Percentiles rank a stretch among this genome's conserved stretches.
Evolutionary conservation across 1,284 basidiomycete genomes (phyloP).

Genomic region (Baeospora myosura): DNA sequence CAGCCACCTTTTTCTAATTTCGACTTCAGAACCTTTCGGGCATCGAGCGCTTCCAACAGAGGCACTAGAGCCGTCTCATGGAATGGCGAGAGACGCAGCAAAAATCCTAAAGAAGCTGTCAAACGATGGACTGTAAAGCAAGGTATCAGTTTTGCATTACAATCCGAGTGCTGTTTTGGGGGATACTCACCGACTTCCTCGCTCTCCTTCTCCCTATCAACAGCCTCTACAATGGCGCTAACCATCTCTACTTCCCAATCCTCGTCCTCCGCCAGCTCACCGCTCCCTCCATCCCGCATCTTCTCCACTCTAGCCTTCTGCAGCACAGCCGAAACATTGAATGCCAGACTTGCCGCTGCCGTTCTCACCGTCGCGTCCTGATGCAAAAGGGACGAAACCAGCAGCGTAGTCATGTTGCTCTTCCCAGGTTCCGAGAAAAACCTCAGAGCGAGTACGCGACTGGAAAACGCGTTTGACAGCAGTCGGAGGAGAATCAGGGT

Average conservation of each 20-base stretch:
- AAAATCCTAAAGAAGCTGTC: constrained; percentile 65
- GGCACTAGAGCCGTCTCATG: constrained; percentile 45
- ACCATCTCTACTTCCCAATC: constrained; percentile 83
- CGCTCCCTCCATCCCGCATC: constrained; percentile 30
- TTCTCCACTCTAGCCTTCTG: constrained; percentile 52
- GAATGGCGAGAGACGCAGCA: constrained; percentile 63
- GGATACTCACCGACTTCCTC: constrained; percentile 71
- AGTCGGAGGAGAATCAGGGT: constrained; percentile 68
- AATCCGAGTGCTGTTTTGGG: neutral
- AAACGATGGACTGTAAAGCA: constrained; percentile 58
- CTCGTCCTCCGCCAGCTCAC: constrained; percentile 46
- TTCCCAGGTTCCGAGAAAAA: constrained; percentile 36
- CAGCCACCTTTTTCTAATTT: constrained; percentile 47
- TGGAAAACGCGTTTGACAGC: constrained; percentile 67
- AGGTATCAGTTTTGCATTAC: neutral
- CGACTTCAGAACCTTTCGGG: constrained; percentile 40
- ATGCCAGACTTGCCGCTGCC: constrained; percentile 75
- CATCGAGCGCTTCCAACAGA: constrained; percentile 68
- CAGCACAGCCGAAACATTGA: constrained; percentile 63
- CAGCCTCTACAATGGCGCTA: constrained; percentile 70
- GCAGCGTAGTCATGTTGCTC: constrained; percentile 35
- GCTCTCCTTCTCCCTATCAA: constrained; percentile 59
- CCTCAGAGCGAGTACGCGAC: constrained; percentile 41
- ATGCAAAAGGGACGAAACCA: constrained; percentile 66
- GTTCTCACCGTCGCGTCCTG: constrained; percentile 63